phyloP scores from a whole-genome alignment of 768 basidiomycete species.

The Suillus ampliporus region DNA sequence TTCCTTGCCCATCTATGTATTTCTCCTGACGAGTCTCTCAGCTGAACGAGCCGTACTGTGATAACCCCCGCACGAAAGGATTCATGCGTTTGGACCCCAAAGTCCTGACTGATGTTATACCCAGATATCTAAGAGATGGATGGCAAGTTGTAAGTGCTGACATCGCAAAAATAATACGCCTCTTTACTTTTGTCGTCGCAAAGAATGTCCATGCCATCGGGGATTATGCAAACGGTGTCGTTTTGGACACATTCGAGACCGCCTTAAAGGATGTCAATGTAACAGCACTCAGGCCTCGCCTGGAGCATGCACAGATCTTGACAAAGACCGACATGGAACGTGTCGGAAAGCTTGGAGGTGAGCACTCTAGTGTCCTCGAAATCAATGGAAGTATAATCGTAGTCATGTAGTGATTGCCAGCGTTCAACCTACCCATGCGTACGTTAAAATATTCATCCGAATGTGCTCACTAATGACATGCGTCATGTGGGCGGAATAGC shows the following conservation, averaged over 20 bases:
- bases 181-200: constrained; percentile 5
- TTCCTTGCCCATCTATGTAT: not conserved
- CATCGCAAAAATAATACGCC: not conserved
- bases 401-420: constrained; percentile 77
- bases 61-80: constrained; percentile 76
- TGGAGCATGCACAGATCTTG: constrained; percentile 93
- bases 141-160: constrained; percentile 84
- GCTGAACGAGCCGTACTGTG: constrained; percentile 84
- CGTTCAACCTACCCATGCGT: constrained; percentile 90
- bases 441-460: constrained; percentile 35
- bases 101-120: constrained; percentile 65
- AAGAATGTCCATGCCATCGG: constrained; percentile 91
- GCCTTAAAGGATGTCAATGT: constrained; percentile 66
- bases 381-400: constrained; percentile 14
- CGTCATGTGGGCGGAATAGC: constrained; percentile 39
- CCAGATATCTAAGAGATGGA: constrained; percentile 74
- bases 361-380: constrained; percentile 24
- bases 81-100: constrained; percentile 76
- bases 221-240: constrained; percentile 85
- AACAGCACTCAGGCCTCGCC: constrained; percentile 70
- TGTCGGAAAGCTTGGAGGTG: constrained; percentile 81
- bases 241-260: constrained; percentile 82
- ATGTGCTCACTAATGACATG: not conserved
- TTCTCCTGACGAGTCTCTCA: constrained; percentile 31
- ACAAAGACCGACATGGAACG: constrained; percentile 75